Evolutionary conservation across 2,329 filamentous ascomycete genomes (phyloP), one percentile per base, ranked within the genome.

Genomic region (Paecilomyces dactylethromorphus): DNA sequence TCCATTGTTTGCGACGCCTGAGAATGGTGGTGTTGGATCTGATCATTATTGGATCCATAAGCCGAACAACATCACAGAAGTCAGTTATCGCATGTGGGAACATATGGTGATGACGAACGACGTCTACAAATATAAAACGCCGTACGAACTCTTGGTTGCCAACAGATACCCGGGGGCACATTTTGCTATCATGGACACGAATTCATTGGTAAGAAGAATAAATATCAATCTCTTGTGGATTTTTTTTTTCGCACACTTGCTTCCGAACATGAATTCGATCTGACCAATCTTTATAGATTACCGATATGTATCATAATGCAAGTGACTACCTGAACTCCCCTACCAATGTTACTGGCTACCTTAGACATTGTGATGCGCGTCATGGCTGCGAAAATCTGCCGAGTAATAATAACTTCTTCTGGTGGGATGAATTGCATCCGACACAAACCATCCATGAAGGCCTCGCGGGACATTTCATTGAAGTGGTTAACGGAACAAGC

Each of bases 401-500:
- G 3, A 76, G 78, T 33, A 71, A 78, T 33, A 83, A 88, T 63
- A 85, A 82, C 53, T 92, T 84, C 69, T 64, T 91, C 69, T 92
- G 89, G 87, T 89, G 81, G 65, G 89, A 93, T 73, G 83, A 86
- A 68, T 71, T 92, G 68, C 90, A 93, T 75, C 87, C 35, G 13
- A 39, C 35, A 15, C 35, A 39, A 6, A 5, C 35, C 13, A 39
- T 39, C 35, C 35, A 39, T n/a, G 35, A 12, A 39, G 35, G 35
- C 13, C 11, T 39, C 13, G 35, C 35, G 13, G 35, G n/a, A 4
- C 35, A 39, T 15, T 39, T 39, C 7, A 15, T 39, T 39, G 35
- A 12, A 15, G 35, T 39, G 6, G 35, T 39, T 39, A 39, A 39
- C n/a, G 35, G 35, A 6, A 15, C 35, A 39, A 39, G 35, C 35